A percentile compares a stretch with the other conserved stretches of the same genome.
phyloP scores from a whole-genome alignment of 2,329 filamentous ascomycete species.

The Hypoxylon sp. region DNA sequence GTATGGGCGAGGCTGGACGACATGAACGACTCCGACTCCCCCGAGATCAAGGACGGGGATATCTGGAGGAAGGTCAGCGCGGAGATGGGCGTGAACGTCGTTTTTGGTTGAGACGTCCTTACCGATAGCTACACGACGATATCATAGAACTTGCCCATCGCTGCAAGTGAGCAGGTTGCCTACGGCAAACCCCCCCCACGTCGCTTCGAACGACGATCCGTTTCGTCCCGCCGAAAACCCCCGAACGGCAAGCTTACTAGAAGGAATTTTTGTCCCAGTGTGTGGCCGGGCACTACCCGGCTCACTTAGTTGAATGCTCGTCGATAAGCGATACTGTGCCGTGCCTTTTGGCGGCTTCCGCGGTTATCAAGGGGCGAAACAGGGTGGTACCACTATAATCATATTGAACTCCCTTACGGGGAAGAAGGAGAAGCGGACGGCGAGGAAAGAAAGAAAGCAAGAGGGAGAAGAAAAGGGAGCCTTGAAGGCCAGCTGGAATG shows the following conservation, averaged over 20 bases:
- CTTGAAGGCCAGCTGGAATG: too few relatives aligned
- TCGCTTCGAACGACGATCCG: slow-evolving; percentile 8
- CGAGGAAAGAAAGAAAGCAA: too few relatives aligned
- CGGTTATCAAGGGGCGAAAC: neutral
- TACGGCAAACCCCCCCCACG: neutral
- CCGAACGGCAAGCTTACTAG: neutral
- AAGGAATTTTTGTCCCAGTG: neutral
- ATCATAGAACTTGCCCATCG: slow-evolving; percentile 1
- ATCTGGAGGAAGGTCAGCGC: slow-evolving; percentile 68
- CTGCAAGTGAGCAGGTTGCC: slow-evolving; percentile 4
- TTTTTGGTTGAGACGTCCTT: slow-evolving; percentile 66
- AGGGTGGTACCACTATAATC: too few relatives aligned
- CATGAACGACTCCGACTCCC: slow-evolving; percentile 42
- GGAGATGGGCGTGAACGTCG: slow-evolving; percentile 69
- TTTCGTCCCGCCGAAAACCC: slow-evolving; percentile 10
- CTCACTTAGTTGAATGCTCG: neutral
- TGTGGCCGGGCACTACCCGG: slow-evolving; percentile 4
- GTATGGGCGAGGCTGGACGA: slow-evolving; percentile 67
- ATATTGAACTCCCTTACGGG: too few relatives aligned
- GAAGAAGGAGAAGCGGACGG: too few relatives aligned
- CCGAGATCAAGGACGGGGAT: slow-evolving; percentile 51
- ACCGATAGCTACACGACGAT: too few relatives aligned
- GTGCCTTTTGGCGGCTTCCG: slow-evolving; percentile 1
- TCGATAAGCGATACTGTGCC: slow-evolving; percentile 11
- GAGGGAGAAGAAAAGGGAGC: too few relatives aligned